Evolutionary conservation across 2,329 filamentous ascomycete species (phyloP).

Genomic region (Tolypocladium tropicale): DNA sequence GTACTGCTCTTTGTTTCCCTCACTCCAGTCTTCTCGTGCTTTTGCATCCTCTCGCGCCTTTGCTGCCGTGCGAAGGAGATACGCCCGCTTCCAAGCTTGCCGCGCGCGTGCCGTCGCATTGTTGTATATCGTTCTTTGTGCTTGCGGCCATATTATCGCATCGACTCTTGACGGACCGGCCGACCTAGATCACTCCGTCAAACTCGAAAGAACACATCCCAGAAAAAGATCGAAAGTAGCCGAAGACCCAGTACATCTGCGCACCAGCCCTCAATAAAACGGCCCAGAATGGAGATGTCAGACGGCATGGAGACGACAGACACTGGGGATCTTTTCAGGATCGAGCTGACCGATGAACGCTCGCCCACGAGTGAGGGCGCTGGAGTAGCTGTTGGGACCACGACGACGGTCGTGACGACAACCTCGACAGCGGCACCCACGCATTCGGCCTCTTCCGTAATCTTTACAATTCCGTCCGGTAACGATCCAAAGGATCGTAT

Average conservation of each 20-base stretch:
- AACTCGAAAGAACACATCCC: not conserved
- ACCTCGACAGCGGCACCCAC: not conserved
- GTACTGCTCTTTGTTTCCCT: not conserved
- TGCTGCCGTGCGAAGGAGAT: not conserved
- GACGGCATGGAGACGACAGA: not conserved
- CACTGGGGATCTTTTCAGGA: not conserved
- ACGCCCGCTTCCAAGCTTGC: too few species aligned
- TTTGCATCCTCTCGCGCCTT: not conserved
- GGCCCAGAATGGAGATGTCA: not conserved
- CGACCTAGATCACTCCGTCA: not conserved
- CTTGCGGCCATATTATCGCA: not conserved
- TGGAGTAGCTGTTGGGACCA: too few species aligned
- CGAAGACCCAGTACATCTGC: not conserved
- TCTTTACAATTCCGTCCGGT: not conserved
- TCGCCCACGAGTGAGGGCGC: too few species aligned
- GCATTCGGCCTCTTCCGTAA: too few species aligned
- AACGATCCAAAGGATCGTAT: not conserved
- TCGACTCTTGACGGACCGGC: not conserved
- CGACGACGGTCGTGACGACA: not conserved
- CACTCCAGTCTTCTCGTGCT: not conserved
- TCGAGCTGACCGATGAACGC: not conserved
- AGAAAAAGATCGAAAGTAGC: not conserved
- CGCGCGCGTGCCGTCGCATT: not conserved
- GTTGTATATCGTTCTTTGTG: not conserved
- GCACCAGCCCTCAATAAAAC: not conserved